A percentile compares a stretch with the other conserved stretches of the same genome.
Conservation (phyloP, 441 rosid species). For the Cnidoscolus chayamansa region DNA sequence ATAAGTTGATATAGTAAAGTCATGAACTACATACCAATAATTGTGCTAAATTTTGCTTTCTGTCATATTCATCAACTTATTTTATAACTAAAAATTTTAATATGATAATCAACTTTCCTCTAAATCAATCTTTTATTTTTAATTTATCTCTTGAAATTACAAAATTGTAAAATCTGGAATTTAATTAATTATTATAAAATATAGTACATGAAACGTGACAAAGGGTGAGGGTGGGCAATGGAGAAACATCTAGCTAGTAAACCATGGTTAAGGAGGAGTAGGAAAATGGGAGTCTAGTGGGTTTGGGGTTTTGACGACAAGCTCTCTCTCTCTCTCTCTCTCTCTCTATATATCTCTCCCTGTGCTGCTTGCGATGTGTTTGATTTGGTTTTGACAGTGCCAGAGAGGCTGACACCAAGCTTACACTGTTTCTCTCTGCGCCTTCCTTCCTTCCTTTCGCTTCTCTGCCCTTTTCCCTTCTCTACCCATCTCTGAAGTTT, state of each 20-base stretch:
- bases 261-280: neutral
- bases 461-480: neutral
- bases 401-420: neutral
- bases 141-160: too few relatives aligned
- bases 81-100: too few relatives aligned
- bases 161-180: too few relatives aligned
- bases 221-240: too few relatives aligned
- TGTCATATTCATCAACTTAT: too few relatives aligned
- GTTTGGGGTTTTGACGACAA: slow-evolving; percentile 7
- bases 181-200: too few relatives aligned
- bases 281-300: neutral
- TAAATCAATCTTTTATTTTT: too few relatives aligned
- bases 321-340: neutral
- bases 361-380: neutral
- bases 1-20: too few relatives aligned
- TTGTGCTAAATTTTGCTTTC: too few relatives aligned
- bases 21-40: too few relatives aligned
- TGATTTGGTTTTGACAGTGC: neutral
- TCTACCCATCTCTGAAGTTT: neutral
- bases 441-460: neutral
- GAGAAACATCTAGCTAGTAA: neutral
- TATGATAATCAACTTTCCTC: too few relatives aligned
- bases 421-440: neutral
- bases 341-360: neutral
- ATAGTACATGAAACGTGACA: too few relatives aligned